These are phyloP conservation scores for barrel medic (Medicago truncatula) DNA, from an alignment of 306 rosid species.

Conservation along the genomic window DNA sequence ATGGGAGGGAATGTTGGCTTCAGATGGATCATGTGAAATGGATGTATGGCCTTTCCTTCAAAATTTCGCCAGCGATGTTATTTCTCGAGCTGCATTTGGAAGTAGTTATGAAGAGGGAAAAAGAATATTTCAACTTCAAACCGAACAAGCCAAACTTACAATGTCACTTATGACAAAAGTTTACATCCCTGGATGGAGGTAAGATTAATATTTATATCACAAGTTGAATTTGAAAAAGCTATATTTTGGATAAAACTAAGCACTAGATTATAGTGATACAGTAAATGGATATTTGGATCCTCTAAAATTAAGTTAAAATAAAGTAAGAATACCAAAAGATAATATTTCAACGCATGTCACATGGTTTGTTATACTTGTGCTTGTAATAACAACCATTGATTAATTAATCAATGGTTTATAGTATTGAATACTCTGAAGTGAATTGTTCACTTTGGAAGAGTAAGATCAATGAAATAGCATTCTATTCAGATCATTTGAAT, in stretches of 20 bases:
- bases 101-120: conserved; percentile 52
- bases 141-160: conserved; percentile 30
- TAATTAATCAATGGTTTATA: neutral
- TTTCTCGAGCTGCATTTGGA: conserved; percentile 56
- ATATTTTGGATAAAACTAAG: no score
- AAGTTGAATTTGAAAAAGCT: neutral
- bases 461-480: neutral
- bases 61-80: conserved; percentile 41
- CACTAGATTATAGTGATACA: no score
- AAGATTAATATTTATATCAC: neutral
- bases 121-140: conserved; percentile 50
- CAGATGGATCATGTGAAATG: conserved; percentile 13
- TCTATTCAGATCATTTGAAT: neutral
- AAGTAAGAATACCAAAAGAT: no score
- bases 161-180: fast-evolving
- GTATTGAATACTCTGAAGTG: no score
- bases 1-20: conserved; percentile 41
- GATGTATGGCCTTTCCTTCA: conserved; percentile 47
- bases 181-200: conserved; percentile 60
- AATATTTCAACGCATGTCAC: neutral
- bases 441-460: neutral
- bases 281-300: no score
- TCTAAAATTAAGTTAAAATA: no score
- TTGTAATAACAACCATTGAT: neutral
- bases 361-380: neutral